Evolutionary conservation across 345 rosid species (phyloP).

Genomic region (Kernera saxatilis): DNA sequence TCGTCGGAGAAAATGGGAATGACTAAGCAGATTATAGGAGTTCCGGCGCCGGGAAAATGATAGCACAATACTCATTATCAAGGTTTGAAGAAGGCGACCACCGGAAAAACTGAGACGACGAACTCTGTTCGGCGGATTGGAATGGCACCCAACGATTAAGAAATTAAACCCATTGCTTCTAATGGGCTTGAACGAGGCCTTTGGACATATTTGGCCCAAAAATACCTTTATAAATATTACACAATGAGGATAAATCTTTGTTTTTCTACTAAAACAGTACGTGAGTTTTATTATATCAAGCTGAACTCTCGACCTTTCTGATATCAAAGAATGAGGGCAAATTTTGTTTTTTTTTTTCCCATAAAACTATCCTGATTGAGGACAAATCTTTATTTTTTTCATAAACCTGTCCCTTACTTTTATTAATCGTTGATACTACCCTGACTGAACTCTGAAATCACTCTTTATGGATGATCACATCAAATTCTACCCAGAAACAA

Average conservation of each 20-base stretch:
- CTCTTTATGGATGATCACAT: not conserved
- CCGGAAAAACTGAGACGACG: not conserved
- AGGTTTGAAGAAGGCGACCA: not conserved
- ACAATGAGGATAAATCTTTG: not conserved
- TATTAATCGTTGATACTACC: not conserved
- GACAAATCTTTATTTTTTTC: not conserved
- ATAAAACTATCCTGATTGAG: too few relatives aligned
- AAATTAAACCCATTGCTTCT: not conserved
- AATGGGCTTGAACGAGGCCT: not conserved
- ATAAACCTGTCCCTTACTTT: not conserved
- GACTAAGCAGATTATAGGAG: not conserved
- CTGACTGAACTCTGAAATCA: not conserved
- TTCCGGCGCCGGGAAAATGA: conserved; percentile 30
- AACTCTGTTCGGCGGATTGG: not conserved
- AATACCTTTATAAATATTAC: not conserved
- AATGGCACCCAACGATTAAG: not conserved
- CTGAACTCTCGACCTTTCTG: too few relatives aligned
- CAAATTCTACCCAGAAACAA: not conserved
- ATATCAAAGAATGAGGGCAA: too few relatives aligned
- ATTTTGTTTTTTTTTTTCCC: too few relatives aligned
- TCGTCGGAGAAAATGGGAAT: not conserved
- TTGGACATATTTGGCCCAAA: not conserved
- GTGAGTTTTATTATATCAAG: too few relatives aligned
- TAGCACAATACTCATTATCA: conserved; percentile 21
- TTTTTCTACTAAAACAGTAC: too few relatives aligned